phyloP scores from a whole-genome alignment of 2,329 filamentous ascomycete genomes.

The Eurotiales sp. region DNA sequence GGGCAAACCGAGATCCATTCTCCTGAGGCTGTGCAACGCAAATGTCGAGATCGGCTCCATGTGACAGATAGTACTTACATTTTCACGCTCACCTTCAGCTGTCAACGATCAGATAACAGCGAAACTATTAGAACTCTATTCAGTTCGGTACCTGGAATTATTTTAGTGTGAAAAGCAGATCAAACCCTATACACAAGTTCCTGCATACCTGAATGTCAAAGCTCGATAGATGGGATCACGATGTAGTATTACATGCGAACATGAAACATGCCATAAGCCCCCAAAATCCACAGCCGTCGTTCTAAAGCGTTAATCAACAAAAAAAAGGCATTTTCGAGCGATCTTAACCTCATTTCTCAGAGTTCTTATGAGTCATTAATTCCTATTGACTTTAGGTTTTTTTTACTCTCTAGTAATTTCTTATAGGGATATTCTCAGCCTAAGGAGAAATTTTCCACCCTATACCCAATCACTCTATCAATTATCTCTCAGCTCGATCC shows the following conservation, averaged over 20 bases:
- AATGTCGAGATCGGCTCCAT: too few relatives aligned
- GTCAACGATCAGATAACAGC: background rate
- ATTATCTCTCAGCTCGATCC: background rate
- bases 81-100: background rate
- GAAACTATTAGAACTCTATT: constrained; percentile 8
- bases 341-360: background rate
- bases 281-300: too few relatives aligned
- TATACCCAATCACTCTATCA: background rate
- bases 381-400: background rate
- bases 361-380: background rate
- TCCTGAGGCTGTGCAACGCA: background rate
- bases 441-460: background rate
- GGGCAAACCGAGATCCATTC: background rate
- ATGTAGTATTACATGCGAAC: background rate
- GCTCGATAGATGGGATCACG: background rate
- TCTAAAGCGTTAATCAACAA: too few relatives aligned
- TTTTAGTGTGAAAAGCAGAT: background rate
- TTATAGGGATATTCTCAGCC: too few relatives aligned
- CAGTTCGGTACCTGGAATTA: background rate
- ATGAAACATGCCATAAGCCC: background rate
- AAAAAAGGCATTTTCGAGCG: too few relatives aligned
- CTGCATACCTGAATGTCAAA: background rate
- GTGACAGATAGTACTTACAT: too few relatives aligned
- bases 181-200: background rate
- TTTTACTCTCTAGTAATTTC: too few relatives aligned